A percentile compares a stretch with the other conserved stretches of the same genome.
phyloP scores from a whole-genome alignment of 2,329 filamentous ascomycete genomes.

The Chaetomium sp. region DNA sequence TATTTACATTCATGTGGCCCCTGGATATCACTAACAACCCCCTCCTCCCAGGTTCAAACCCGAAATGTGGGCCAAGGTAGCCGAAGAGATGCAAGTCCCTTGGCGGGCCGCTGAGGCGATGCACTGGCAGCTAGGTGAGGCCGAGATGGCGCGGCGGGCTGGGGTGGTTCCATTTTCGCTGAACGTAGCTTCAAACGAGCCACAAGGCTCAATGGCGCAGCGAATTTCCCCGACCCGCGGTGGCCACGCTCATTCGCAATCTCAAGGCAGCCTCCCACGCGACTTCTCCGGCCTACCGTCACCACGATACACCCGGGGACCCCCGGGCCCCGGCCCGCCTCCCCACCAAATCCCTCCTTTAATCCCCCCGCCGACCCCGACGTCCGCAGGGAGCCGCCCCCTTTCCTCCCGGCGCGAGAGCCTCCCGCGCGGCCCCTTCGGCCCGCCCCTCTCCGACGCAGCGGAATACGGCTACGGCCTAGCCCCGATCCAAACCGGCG shows the following conservation, averaged over 20 bases:
- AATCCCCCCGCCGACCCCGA: constrained; percentile 38
- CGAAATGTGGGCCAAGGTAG: constrained; percentile 97
- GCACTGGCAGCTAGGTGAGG: constrained; percentile 95
- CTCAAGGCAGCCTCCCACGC: constrained; percentile 50
- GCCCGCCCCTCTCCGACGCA: constrained; percentile 36
- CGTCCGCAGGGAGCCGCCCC: constrained; percentile 37
- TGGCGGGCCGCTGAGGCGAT: constrained; percentile 96
- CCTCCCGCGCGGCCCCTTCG: constrained; percentile 39
- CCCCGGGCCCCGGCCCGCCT: constrained; percentile 41
- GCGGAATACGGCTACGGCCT: constrained; percentile 47
- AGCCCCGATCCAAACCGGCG: constrained; percentile 52
- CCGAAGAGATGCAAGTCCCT: constrained; percentile 90
- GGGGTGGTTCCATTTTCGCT: constrained; percentile 85
- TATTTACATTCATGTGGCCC: background rate
- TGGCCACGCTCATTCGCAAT: constrained; percentile 50
- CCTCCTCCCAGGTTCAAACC: constrained; percentile 75
- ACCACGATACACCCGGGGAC: constrained; percentile 48
- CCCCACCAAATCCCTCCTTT: constrained; percentile 22
- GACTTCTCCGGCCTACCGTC: constrained; percentile 46
- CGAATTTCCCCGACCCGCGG: constrained; percentile 23
- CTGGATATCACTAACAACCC: constrained; percentile 32
- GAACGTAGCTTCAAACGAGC: constrained; percentile 47
- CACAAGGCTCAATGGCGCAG: constrained; percentile 31
- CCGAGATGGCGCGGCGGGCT: constrained; percentile 90
- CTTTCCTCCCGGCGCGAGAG: constrained; percentile 49